Conservation (phyloP, 768 basidiomycete genomes). For the Tricholoma matsutake region DNA sequence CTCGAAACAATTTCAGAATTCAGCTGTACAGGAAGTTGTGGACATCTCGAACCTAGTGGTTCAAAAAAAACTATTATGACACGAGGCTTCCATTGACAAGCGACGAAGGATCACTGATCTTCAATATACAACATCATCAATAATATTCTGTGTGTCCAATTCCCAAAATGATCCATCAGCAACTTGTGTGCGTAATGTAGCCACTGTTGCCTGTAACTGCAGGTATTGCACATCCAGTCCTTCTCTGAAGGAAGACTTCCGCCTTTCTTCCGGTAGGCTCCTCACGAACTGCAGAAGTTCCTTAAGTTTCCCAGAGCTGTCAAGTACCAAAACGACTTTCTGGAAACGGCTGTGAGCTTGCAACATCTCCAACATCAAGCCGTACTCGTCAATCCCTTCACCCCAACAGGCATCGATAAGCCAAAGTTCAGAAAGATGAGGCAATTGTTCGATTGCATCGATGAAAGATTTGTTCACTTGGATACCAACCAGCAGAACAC, state of each 20-base stretch:
- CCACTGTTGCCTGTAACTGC: not conserved
- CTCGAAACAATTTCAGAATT: not conserved
- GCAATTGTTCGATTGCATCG: constrained; percentile 1
- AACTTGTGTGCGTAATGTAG: not conserved
- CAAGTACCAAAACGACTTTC: not conserved
- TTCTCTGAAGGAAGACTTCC: not conserved
- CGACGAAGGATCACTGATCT: not conserved
- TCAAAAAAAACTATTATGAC: not conserved
- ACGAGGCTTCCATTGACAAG: not conserved
- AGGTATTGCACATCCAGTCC: not conserved
- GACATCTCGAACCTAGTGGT: not conserved
- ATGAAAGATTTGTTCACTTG: constrained; percentile 12
- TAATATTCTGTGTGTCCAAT: not conserved
- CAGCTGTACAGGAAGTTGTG: not conserved
- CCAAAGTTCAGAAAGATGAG: constrained; percentile 9
- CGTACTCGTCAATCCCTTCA: constrained; percentile 7
- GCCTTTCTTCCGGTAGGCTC: not conserved
- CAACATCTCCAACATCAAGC: not conserved
- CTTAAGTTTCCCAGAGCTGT: not conserved
- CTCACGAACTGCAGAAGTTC: not conserved
- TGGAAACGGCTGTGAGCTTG: not conserved
- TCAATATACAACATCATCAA: not conserved
- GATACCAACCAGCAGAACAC: constrained; percentile 12
- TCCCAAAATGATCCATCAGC: not conserved
- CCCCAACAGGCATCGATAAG: constrained; percentile 16